These are phyloP conservation scores for Penicillium arizonense DNA, from an alignment of 495 filamentous ascomycete genomes.

Conservation along the genomic window DNA sequence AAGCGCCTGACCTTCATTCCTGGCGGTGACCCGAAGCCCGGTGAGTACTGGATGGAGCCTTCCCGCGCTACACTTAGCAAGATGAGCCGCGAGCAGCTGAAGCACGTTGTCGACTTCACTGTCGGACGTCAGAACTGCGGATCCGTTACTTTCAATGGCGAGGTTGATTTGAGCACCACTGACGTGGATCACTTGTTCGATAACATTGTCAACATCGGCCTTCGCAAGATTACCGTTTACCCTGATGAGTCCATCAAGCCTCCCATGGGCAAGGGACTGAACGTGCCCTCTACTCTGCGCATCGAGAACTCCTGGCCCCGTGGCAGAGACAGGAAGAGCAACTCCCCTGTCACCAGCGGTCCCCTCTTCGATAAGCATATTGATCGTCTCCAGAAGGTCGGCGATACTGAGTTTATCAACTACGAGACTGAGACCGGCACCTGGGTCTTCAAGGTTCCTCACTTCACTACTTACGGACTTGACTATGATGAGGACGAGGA, in stretches of 20 bases:
- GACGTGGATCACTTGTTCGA: constrained; percentile 70
- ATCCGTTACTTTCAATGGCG: constrained; percentile 71
- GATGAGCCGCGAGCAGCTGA: constrained; percentile 70
- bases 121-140: constrained; percentile 82
- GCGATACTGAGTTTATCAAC: constrained; percentile 73
- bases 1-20: constrained; percentile 31
- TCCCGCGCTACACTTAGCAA: constrained; percentile 64
- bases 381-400: constrained; percentile 71
- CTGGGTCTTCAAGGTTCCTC: constrained; percentile 88
- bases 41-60: constrained; percentile 85
- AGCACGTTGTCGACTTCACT: constrained; percentile 66
- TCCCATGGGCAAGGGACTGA: constrained; percentile 77
- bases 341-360: constrained; percentile 52
- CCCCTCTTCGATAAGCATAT: constrained; percentile 74
- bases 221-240: constrained; percentile 84
- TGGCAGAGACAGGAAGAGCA: constrained; percentile 55
- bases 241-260: constrained; percentile 73
- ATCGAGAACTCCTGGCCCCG: constrained; percentile 92
- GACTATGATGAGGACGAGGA: constrained; percentile 81
- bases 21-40: constrained; percentile 56
- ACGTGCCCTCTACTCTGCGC: constrained; percentile 80
- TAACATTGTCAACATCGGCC: constrained; percentile 67
- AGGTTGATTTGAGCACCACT: constrained; percentile 75
- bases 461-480: constrained; percentile 95
- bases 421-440: constrained; percentile 77